These are phyloP conservation scores for Apiospora saccharicola DNA, from an alignment of 2,329 filamentous ascomycete genomes.

Conservation along the genomic window DNA sequence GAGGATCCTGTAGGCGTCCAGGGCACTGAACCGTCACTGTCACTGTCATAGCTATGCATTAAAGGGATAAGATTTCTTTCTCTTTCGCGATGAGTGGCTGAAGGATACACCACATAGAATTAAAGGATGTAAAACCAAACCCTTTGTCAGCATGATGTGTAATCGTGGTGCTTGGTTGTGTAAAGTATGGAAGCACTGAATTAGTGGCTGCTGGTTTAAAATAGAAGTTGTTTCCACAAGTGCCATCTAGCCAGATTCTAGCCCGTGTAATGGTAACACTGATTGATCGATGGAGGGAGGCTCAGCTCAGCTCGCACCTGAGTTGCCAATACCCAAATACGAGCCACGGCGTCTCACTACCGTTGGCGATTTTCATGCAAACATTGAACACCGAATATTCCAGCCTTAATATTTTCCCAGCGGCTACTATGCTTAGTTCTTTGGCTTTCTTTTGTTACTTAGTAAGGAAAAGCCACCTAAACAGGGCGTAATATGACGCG, in stretches of 20 bases:
- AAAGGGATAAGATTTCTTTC: neutral
- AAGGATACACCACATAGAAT: neutral
- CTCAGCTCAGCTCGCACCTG: neutral
- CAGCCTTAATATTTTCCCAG: neutral
- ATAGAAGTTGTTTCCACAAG: neutral
- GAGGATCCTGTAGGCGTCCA: neutral
- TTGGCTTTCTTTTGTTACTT: neutral
- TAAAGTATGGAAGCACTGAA: neutral
- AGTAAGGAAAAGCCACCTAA: neutral
- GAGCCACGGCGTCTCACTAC: constrained; percentile 6
- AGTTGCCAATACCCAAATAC: neutral
- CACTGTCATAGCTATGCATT: neutral
- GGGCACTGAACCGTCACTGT: neutral
- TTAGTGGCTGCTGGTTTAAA: neutral
- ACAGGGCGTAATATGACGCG: neutral
- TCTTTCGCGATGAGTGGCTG: neutral
- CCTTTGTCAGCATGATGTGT: neutral
- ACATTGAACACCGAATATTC: neutral
- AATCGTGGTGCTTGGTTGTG: neutral
- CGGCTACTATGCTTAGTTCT: neutral
- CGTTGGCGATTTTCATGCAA: neutral
- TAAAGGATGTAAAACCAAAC: neutral
- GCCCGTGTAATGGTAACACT: neutral
- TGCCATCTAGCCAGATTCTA: neutral
- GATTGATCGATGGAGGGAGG: neutral